phyloP scores from a whole-genome alignment of 176 grass and related monocot species.

The Avena sativa region DNA sequence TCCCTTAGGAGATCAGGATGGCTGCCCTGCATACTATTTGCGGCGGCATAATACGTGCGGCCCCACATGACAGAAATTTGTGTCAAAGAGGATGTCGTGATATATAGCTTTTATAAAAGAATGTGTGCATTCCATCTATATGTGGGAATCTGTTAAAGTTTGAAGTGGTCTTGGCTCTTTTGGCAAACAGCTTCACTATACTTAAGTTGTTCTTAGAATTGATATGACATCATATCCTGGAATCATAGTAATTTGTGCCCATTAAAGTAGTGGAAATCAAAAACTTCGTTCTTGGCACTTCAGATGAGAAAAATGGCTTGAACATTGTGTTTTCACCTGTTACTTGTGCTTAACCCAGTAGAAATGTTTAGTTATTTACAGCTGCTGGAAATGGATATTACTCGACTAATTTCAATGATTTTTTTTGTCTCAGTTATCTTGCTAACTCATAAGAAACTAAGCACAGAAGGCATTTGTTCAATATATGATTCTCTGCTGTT shows the following conservation, averaged over 20 bases:
- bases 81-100: neutral
- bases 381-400: neutral
- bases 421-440: neutral
- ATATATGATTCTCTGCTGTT: conserved; percentile 22
- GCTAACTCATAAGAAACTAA: neutral
- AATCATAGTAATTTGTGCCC: neutral
- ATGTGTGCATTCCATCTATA: neutral
- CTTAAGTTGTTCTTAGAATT: neutral
- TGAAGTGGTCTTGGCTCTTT: neutral
- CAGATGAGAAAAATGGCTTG: neutral
- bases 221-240: neutral
- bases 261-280: neutral
- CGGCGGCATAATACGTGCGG: neutral
- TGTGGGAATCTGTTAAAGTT: neutral
- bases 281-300: neutral
- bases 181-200: neutral
- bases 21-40: neutral
- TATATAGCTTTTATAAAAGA: neutral
- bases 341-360: neutral
- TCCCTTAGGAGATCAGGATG: neutral
- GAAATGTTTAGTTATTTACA: neutral
- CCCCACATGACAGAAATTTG: neutral
- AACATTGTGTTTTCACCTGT: neutral
- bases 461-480: neutral
- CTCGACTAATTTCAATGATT: neutral